Conservation (phyloP, 768 basidiomycete species). For the Leucocoprinus birnbaumii region DNA sequence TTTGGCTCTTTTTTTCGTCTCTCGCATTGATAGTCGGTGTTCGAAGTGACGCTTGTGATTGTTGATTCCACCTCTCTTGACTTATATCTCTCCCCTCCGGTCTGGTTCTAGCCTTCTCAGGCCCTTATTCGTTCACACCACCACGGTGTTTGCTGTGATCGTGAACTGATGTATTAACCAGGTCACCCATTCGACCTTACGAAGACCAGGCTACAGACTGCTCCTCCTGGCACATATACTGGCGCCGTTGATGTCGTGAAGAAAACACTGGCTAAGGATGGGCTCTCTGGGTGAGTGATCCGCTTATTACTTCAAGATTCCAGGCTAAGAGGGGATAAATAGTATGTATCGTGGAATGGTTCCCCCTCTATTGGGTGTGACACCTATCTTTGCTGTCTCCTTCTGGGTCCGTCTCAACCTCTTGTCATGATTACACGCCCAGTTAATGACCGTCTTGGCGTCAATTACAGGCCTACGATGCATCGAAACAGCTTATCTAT, state of each 20-base stretch:
- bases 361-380: constrained; percentile 90
- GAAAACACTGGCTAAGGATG: constrained; percentile 89
- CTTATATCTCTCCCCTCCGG: background rate
- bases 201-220: constrained; percentile 95
- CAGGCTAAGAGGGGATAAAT: constrained; percentile 9
- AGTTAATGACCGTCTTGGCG: background rate
- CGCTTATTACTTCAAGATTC: background rate
- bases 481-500: constrained; percentile 84
- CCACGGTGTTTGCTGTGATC: background rate
- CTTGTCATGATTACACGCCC: background rate
- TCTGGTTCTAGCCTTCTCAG: background rate
- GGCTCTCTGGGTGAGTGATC: constrained; percentile 68
- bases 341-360: constrained; percentile 93
- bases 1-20: background rate
- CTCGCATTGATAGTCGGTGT: background rate
- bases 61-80: background rate
- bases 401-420: constrained; percentile 75
- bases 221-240: constrained; percentile 81
- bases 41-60: background rate
- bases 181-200: constrained; percentile 98
- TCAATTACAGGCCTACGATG: constrained; percentile 77
- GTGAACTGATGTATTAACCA: constrained; percentile 21
- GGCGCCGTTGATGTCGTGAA: constrained; percentile 93
- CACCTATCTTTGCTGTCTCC: constrained; percentile 96
- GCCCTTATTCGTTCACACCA: background rate